A percentile compares a stretch with the other conserved stretches of the same genome.
Conservation (phyloP, 352 stramenopile species). For the Pythium phragmiticola region DNA sequence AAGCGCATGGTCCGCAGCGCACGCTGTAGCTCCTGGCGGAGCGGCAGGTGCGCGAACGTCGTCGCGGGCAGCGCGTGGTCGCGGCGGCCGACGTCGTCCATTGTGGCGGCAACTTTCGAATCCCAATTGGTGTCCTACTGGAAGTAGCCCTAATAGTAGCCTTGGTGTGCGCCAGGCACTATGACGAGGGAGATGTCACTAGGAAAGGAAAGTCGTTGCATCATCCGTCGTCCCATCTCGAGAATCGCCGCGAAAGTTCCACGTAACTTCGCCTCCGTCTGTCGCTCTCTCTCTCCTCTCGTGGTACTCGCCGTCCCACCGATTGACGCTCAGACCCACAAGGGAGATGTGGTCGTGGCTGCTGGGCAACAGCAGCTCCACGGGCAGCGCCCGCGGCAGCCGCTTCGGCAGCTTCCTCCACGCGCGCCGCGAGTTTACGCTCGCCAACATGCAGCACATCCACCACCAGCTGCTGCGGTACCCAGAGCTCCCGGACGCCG, state of each 20-base stretch:
- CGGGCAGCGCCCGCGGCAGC: conserved; percentile 20
- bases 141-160: not conserved
- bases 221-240: conserved; percentile 15
- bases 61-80: conserved; percentile 8
- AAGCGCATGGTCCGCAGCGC: conserved; percentile 60
- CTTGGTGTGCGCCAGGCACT: not conserved
- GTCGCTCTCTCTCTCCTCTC: not conserved
- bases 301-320: not conserved
- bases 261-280: not conserved
- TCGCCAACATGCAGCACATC: conserved; percentile 72
- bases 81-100: conserved; percentile 11
- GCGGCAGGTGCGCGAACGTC: conserved; percentile 60
- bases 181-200: conserved; percentile 20
- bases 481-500: conserved; percentile 51
- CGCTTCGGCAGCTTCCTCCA: conserved; percentile 25
- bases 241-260: not conserved
- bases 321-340: not conserved
- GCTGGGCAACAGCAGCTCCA: conserved; percentile 24
- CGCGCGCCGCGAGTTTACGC: conserved; percentile 50
- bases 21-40: conserved; percentile 48
- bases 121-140: not conserved
- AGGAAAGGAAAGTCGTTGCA: conserved; percentile 23
- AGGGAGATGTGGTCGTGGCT: conserved; percentile 45
- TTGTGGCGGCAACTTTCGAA: not conserved
- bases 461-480: conserved; percentile 68